Conservation (phyloP, 108 stramenopile genomes). For the Nitzschia sp. region DNA sequence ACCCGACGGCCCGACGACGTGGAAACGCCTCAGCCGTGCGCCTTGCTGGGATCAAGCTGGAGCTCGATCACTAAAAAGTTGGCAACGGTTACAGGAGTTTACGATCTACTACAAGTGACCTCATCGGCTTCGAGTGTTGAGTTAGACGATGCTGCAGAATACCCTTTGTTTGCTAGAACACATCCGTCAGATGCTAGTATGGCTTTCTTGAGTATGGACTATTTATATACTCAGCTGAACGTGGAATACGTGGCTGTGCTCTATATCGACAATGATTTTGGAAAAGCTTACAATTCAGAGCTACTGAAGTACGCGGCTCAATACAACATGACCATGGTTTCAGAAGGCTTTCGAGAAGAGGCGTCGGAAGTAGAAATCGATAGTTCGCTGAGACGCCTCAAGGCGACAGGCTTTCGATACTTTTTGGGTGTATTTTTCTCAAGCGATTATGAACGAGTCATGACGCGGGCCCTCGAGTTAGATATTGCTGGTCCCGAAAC, state of each 20-base stretch:
- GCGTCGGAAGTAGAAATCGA: neutral
- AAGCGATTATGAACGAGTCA: conserved; percentile 18
- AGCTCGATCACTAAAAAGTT: conserved; percentile 10
- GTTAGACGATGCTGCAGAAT: conserved; percentile 25
- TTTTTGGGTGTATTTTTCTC: conserved; percentile 34
- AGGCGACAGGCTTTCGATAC: conserved; percentile 24
- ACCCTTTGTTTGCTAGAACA: conserved; percentile 32
- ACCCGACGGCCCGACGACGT: neutral
- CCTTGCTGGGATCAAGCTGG: conserved; percentile 19
- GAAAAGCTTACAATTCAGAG: conserved; percentile 32
- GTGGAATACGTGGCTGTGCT: conserved; percentile 25
- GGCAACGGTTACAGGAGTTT: conserved; percentile 25
- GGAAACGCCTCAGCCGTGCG: conserved; percentile 10
- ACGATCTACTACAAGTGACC: conserved; percentile 20
- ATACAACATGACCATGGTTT: conserved; percentile 23
- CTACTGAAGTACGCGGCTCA: conserved; percentile 10
- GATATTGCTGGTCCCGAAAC: conserved; percentile 51
- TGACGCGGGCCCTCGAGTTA: conserved; percentile 36
- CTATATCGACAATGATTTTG: conserved; percentile 36
- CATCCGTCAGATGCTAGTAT: conserved; percentile 20
- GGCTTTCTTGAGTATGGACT: neutral
- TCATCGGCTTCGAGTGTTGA: conserved; percentile 9
- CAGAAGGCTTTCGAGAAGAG: conserved; percentile 4
- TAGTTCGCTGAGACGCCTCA: neutral
- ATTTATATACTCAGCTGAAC: neutral